phyloP scores from a whole-genome alignment of 768 basidiomycete species.

The Mycena leptocephala region DNA sequence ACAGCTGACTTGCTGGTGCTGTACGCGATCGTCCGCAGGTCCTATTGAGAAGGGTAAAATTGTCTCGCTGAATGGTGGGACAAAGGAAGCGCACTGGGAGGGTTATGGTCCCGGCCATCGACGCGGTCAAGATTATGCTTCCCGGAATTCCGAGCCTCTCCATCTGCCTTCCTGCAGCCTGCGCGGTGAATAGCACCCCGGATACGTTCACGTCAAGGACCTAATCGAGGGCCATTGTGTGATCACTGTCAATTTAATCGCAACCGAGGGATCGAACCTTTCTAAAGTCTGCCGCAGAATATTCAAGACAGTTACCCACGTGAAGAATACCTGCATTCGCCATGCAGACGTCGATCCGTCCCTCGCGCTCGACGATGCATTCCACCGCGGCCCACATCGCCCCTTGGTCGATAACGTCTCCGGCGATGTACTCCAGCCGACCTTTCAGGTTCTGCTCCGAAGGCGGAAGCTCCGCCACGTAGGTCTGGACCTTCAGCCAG shows the following conservation, averaged over 20 bases:
- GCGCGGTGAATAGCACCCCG: constrained; percentile 70
- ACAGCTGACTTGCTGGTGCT: constrained; percentile 84
- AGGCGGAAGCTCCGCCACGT: constrained; percentile 58
- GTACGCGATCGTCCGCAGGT: constrained; percentile 79
- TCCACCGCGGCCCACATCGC: constrained; percentile 69
- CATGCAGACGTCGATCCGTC: constrained; percentile 81
- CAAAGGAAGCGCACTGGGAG: constrained; percentile 66
- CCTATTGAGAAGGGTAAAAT: constrained; percentile 50
- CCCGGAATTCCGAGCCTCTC: constrained; percentile 61
- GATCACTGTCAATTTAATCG: constrained; percentile 47
- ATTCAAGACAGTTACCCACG: constrained; percentile 75
- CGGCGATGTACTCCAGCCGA: constrained; percentile 71
- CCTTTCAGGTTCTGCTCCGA: constrained; percentile 15
- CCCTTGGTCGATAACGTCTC: constrained; percentile 78
- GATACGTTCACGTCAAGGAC: constrained; percentile 69
- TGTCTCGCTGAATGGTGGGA: not conserved
- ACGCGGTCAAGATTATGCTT: constrained; percentile 73
- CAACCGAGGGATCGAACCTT: constrained; percentile 65
- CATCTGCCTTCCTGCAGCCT: constrained; percentile 75
- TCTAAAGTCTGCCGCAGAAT: constrained; percentile 75
- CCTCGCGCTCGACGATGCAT: constrained; percentile 77
- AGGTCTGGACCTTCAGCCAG: constrained; percentile 65
- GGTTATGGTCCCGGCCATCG: constrained; percentile 76
- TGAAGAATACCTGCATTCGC: constrained; percentile 87
- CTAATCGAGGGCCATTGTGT: constrained; percentile 49